Evolutionary conservation across 441 rosid species (phyloP), one percentile per base, ranked within the genome.

Genomic region (Gossypium aridum): DNA sequence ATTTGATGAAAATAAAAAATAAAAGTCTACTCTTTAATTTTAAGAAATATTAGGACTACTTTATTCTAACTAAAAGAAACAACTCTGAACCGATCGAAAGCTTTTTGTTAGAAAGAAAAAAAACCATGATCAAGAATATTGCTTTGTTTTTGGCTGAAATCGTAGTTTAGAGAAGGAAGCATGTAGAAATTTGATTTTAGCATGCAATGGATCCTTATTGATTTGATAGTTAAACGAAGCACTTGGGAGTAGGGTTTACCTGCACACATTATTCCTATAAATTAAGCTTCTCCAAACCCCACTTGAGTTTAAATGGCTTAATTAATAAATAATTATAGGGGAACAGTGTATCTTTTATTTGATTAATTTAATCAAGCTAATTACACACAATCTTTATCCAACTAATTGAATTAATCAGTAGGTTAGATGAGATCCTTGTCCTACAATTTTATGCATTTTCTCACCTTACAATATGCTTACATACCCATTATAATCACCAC

Each of bases 191-290:
- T 31, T 5, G 37, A 31, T 5, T 31, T 5, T 31, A 31, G 37
- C 7, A 31, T 4, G 75, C 45, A 68, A 69, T n/a, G 43, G 72
- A 76, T 43, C 72, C 39, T 54, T 69, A 26, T 26, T 3, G 0
- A 26, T 3, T 28, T 28, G 34, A 28, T 28, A 47, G n/a, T 76
- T 54, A 62, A 12, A 34, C 20, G 28, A 71, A 16, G 64, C 77
- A 80, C 68, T 80, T 69, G 76, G 76, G 23, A 26, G 17, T 85
- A 80, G 77, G 61, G 80, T 82, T 80, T 61, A 56, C 67, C 76
- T 2, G 49, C 78, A 5, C 76, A 72, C 75, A 81, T 79, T 67
- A 81, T 79, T 69, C 76, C 70, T 53, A 71, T 28, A 4, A 28
- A 28, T 28, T 28, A 28, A 28, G 34, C 34, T 28, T 39, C 5